These are phyloP conservation scores for Rhodotorula toruloides DNA, from an alignment of 768 basidiomycete species.

Conservation along the genomic window DNA sequence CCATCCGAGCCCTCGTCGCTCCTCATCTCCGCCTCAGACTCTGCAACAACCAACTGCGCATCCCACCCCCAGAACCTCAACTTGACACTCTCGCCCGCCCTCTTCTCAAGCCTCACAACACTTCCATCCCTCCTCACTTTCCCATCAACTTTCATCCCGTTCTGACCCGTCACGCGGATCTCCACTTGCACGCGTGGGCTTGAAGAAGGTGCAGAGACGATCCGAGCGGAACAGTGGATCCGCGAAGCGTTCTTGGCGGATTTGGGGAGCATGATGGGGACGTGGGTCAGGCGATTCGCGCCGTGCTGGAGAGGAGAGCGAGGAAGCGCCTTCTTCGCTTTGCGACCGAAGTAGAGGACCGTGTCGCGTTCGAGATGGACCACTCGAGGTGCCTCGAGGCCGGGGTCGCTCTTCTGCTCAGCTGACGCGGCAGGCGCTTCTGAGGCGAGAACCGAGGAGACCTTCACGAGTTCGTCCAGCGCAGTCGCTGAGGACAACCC, in stretches of 20 bases:
- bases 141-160: constrained; percentile 37
- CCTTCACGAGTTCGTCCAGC: neutral
- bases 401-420: neutral
- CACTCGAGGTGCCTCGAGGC: neutral
- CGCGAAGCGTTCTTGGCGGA: constrained; percentile 35
- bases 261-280: constrained; percentile 29
- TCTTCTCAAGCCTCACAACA: constrained; percentile 3
- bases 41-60: constrained; percentile 16
- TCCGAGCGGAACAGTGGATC: constrained; percentile 26
- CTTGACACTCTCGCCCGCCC: neutral
- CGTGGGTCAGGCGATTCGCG: neutral
- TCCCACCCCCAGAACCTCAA: constrained; percentile 34
- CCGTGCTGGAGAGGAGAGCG: neutral
- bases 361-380: constrained; percentile 18
- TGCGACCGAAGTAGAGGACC: constrained; percentile 35
- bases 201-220: constrained; percentile 1
- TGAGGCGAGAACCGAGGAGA: neutral
- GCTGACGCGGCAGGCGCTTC: neutral
- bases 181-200: constrained; percentile 9
- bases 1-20: neutral
- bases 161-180: constrained; percentile 29
- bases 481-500: neutral
- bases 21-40: constrained; percentile 3
- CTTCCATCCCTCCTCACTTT: constrained; percentile 1
- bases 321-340: constrained; percentile 30